Conservation (phyloP, 1,284 basidiomycete species). For the Baeospora myosura region DNA sequence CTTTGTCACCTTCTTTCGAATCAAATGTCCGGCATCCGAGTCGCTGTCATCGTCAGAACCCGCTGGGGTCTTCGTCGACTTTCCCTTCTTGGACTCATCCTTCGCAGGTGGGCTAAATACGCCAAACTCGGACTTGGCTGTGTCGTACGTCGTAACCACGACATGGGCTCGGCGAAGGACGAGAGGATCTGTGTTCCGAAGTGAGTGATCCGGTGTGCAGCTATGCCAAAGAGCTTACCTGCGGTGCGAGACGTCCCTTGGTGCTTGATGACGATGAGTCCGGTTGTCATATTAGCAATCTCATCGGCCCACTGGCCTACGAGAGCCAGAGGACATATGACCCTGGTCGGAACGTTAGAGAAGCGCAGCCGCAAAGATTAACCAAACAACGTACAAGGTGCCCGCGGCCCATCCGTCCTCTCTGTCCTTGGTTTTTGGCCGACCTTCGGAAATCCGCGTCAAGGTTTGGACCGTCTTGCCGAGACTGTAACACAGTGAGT, state of each 20-base stretch:
- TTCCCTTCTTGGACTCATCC: conserved; percentile 42
- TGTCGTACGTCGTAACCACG: conserved; percentile 81
- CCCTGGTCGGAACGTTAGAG: conserved; percentile 35
- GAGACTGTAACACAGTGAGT: conserved; percentile 36
- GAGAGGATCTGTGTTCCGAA: conserved; percentile 42
- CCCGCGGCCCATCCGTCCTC: conserved; percentile 63
- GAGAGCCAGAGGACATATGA: conserved; percentile 78
- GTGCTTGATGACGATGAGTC: conserved; percentile 71
- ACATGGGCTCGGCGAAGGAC: conserved; percentile 63
- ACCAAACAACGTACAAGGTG: conserved; percentile 65
- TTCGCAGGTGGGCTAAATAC: conserved; percentile 39
- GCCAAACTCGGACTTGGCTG: conserved; percentile 68
- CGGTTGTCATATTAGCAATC: conserved; percentile 69
- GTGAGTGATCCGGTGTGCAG: conserved; percentile 5
- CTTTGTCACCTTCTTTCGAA: conserved; percentile 34
- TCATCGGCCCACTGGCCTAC: conserved; percentile 91
- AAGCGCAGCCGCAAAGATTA: not conserved
- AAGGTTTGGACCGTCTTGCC: conserved; percentile 94
- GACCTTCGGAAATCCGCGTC: conserved; percentile 74
- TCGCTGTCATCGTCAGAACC: conserved; percentile 30
- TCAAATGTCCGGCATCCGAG: conserved; percentile 32
- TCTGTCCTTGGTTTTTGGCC: conserved; percentile 60
- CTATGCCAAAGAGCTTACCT: conserved; percentile 32
- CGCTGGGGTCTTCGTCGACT: conserved; percentile 21
- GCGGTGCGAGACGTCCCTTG: conserved; percentile 71